phyloP scores from a whole-genome alignment of 257 asterid species.

The Vinca minor region DNA sequence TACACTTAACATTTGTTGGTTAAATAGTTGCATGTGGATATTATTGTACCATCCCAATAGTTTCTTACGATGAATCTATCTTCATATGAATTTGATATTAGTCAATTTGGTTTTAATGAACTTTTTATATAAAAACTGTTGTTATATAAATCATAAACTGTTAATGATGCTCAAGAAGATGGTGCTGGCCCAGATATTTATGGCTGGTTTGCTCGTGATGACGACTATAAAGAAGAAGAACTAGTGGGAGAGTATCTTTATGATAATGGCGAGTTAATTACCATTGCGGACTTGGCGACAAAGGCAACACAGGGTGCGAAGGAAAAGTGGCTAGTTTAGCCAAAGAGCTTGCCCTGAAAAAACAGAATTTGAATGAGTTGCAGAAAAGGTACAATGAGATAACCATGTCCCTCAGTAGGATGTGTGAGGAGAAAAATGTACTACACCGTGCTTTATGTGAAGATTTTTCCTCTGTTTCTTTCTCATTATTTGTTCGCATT shows the following conservation, averaged over 20 bases:
- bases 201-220: conserved; percentile 68
- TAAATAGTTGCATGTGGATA: too few relatives aligned
- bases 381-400: conserved; percentile 44
- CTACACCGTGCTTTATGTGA: conserved; percentile 67
- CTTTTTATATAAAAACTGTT: too few relatives aligned
- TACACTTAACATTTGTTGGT: too few relatives aligned
- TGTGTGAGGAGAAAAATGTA: conserved; percentile 78
- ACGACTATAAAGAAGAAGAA: conserved; percentile 48
- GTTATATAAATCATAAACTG: too few relatives aligned
- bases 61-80: too few relatives aligned
- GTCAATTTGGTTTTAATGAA: too few relatives aligned
- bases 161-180: conserved; percentile 15
- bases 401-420: conserved; percentile 56
- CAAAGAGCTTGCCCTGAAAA: conserved; percentile 57
- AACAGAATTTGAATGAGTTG: conserved; percentile 58
- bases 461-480: conserved; percentile 38
- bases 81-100: too few relatives aligned
- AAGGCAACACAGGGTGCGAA: conserved; percentile 41
- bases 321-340: conserved; percentile 48
- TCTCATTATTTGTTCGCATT: neutral
- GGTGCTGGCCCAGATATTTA: conserved; percentile 31
- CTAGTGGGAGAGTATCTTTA: conserved; percentile 51
- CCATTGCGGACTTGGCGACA: conserved; percentile 34
- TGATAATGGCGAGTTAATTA: conserved; percentile 31
- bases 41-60: too few relatives aligned